These are phyloP conservation scores for Eucalyptus pauciflora DNA, from an alignment of 345 rosid genomes.

Conservation along the genomic window DNA sequence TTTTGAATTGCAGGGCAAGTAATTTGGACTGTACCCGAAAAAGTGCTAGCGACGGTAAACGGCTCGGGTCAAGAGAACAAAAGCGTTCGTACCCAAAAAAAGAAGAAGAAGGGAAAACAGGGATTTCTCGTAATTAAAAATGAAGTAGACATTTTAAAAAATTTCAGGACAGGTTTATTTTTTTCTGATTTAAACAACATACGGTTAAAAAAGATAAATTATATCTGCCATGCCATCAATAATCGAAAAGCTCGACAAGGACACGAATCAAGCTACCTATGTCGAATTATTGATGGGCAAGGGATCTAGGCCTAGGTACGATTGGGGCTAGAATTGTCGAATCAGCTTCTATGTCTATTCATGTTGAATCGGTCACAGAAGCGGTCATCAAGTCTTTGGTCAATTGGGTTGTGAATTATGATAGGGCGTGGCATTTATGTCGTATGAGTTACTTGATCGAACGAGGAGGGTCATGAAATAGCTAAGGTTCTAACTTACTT, in stretches of 20 bases:
- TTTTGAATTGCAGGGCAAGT: neutral
- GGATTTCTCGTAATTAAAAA: neutral
- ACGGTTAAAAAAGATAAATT: too few relatives aligned
- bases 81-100: neutral
- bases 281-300: neutral
- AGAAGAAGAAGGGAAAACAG: accelerated
- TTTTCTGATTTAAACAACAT: neutral
- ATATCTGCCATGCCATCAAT: neutral
- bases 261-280: too few relatives aligned
- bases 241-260: neutral
- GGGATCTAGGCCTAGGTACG: neutral
- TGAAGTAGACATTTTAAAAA: neutral
- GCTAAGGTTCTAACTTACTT: too few relatives aligned
- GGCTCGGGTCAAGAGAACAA: neutral
- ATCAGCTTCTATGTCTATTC: too few relatives aligned
- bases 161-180: neutral
- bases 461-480: neutral
- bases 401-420: neutral
- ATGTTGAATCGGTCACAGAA: neutral
- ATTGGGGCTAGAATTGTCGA: neutral
- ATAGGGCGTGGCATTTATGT: accelerated
- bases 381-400: accelerated
- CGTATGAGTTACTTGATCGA: neutral
- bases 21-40: neutral
- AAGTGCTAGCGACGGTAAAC: neutral